Base-by-base conservation (phyloP, 805 yeast genomes). In the Nakazawaea peltata region DNA sequence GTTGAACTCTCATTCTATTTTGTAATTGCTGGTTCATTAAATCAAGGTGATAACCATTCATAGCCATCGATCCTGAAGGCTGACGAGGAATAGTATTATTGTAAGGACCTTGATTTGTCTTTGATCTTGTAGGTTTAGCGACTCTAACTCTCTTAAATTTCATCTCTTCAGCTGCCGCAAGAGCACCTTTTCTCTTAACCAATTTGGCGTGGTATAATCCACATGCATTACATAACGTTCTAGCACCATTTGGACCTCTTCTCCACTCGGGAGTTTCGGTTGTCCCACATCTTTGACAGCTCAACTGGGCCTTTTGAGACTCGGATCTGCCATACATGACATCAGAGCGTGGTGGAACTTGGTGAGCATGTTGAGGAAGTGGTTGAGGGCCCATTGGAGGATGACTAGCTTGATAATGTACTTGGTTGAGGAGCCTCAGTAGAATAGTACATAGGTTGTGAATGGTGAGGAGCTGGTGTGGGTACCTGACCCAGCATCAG, bases 261-360 rank as follows among this genome's bases (percentile, higher is more conserved):
- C 94, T 61, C 94, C 94, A 83, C 53, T 83, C 94, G 0, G 92
- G 92, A 0, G 94, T 81, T 28, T 71, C 73, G 4, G 53, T 57
- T 4, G 70, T 62, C 11, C 66, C 67, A 47, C 83, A 77, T 40
- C 39, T 36, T 30, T 36, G 39, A 17, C 39, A 36, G n/a, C 31
- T 26, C 32, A 36, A 30, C 17, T 36, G 33, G 19, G 11, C n/a
- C 16, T 26, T 36, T 12, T 21, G n/a, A 12, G 28, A 26, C 3
- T 26, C 17, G 28, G 28, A 26, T 13, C 19, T 19, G 9, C n/a
- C n/a, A n/a, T n/a, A n/a, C n/a, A n/a, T n/a, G n/a, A n/a, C n/a
- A n/a, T n/a, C n/a, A n/a, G n/a, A n/a, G n/a, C n/a, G n/a, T n/a
- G n/a, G n/a, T n/a, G n/a, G n/a, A n/a, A n/a, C n/a, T n/a, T n/a